Evolutionary conservation across 768 basidiomycete genomes (phyloP).

Genomic region (Gautieria morchelliformis): DNA sequence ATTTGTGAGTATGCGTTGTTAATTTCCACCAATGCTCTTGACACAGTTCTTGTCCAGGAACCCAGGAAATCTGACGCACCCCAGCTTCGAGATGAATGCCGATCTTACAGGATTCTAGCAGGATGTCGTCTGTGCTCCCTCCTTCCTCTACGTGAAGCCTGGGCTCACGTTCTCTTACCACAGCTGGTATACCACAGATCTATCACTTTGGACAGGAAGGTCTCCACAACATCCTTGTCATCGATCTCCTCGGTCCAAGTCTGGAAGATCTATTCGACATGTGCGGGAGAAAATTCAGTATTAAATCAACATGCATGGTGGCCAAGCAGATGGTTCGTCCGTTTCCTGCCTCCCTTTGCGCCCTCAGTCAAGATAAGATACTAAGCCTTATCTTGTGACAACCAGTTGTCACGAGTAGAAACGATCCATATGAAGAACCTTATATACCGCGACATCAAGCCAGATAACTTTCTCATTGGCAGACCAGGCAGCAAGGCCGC

Average conservation of each 20-base stretch:
- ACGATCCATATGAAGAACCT: constrained; percentile 99
- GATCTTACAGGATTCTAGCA: constrained; percentile 85
- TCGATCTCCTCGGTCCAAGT: constrained; percentile 94
- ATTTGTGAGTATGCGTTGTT: constrained; percentile 63
- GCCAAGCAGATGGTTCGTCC: constrained; percentile 85
- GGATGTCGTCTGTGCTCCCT: constrained; percentile 66
- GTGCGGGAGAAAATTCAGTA: constrained; percentile 95
- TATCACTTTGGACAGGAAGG: constrained; percentile 99
- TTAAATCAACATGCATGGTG: constrained; percentile 98
- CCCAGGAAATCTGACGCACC: constrained; percentile 93
- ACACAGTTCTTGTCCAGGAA: constrained; percentile 41
- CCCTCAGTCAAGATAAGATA: too few species aligned
- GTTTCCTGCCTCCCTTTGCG: neutral
- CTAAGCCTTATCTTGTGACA: neutral
- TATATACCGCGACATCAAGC: constrained; percentile 99
- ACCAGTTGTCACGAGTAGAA: constrained; percentile 85
- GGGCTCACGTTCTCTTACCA: constrained; percentile 14
- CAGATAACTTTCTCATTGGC: constrained; percentile 97
- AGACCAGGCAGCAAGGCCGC: constrained; percentile 85
- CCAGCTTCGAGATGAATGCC: constrained; percentile 96
- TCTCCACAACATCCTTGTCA: constrained; percentile 96
- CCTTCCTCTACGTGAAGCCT: constrained; percentile 10
- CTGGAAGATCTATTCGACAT: constrained; percentile 98
- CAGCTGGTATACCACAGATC: constrained; percentile 96
- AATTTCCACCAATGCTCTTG: constrained; percentile 5